phyloP scores from a whole-genome alignment of 2,329 filamentous ascomycete species.

The Aureobasidium sp. region DNA sequence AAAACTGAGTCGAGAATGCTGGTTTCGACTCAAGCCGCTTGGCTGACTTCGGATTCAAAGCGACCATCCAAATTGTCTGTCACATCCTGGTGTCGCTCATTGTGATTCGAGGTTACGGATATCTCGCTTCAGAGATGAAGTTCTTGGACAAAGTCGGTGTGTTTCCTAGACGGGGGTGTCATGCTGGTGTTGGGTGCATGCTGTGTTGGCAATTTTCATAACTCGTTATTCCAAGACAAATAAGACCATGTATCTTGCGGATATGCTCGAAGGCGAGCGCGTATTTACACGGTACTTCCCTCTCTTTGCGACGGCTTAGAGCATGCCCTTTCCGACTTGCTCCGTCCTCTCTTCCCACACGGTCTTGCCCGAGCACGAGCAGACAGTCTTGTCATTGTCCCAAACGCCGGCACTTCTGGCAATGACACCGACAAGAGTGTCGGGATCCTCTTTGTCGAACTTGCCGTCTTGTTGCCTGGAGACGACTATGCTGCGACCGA shows the following conservation, averaged over 20 bases:
- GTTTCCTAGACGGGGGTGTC: background rate
- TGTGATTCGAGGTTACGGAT: background rate
- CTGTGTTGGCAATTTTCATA: constrained; percentile 1
- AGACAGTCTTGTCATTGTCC: constrained; percentile 98
- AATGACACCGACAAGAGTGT: constrained; percentile 88
- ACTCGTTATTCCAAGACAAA: constrained; percentile 3
- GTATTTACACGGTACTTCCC: background rate
- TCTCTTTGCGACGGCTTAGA: constrained; percentile 44
- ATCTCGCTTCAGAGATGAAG: background rate
- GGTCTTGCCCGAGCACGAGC: constrained; percentile 95
- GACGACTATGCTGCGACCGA: constrained; percentile 86
- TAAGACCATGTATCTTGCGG: background rate
- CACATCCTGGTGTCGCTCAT: background rate
- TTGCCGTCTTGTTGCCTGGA: constrained; percentile 58
- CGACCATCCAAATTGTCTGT: background rate
- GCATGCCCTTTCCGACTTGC: constrained; percentile 83
- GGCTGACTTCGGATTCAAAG: background rate
- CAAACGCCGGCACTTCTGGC: constrained; percentile 94
- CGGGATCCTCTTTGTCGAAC: constrained; percentile 61
- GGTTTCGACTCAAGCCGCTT: background rate
- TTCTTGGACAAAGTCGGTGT: background rate
- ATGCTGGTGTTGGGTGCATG: background rate
- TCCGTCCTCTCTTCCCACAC: constrained; percentile 95
- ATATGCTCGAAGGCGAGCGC: background rate
- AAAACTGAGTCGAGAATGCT: background rate